Evolutionary conservation across 2,329 filamentous ascomycete genomes (phyloP), one percentile per base, ranked within the genome.

Genomic region (Diaporthe humulicola): DNA sequence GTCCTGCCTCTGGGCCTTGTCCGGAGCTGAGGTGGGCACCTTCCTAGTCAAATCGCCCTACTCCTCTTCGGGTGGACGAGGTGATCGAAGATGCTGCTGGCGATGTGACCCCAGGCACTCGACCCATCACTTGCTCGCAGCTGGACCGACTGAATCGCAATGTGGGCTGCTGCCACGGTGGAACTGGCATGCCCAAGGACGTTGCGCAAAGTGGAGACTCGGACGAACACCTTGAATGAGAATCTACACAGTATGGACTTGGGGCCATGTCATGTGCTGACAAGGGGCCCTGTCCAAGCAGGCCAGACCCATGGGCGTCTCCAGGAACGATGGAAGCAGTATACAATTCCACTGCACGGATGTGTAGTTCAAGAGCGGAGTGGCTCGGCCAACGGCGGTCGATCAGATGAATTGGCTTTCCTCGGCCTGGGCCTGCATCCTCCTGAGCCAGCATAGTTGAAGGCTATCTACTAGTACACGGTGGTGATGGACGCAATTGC

Each of bases 161-260:
- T 36, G 64, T 67, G 45, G 64, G 45, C 45, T 52, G 30, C 42
- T 28, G 64, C 30, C 64, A 50, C 42, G 19, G 19, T 25, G 42
- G 36, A 50, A 50, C 42, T 38, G 22, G 19, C 61, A 38, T 45
- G 22, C 15, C 22, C 45, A 50, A 19, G 33, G 64, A 28, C 45
- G n/a, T 67, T 25, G n/a, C 58, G 15, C 30, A n/a, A 7, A n/a
- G 64, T 67, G 64, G 64, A 38, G 64, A 52, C 45, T 28, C 64
- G 64, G 64, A 67, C 64, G 64, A 67, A 67, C 64, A 52, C 64
- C 64, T 52, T 45, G 30, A 52, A 52, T 28, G 9, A 52, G 45
- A 67, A 52, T 2, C 22, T 38, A 5, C 15, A 30, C 60, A 10
- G 38, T 42, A 61, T 8, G 9, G 58, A 12, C 52, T n/a, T n/a